These are phyloP conservation scores for Striga hermonthica DNA, from an alignment of 305 asterid genomes.

Conservation along the genomic window DNA sequence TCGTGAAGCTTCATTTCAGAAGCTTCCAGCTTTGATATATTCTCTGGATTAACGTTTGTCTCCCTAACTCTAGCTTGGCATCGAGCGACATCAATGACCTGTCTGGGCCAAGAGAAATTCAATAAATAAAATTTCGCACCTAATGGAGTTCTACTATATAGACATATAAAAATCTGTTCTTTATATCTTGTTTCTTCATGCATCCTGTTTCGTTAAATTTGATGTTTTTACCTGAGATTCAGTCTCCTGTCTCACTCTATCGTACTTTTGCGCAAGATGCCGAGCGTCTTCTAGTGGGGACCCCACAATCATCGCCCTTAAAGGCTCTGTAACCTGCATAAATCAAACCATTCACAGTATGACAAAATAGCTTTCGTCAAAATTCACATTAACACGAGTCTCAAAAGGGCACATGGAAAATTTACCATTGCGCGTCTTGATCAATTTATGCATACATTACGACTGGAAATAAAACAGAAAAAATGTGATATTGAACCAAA, in stretches of 20 bases:
- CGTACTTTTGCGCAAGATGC: slow-evolving; percentile 59
- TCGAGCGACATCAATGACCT: slow-evolving; percentile 67
- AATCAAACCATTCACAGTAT: background rate
- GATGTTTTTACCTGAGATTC: slow-evolving; percentile 60
- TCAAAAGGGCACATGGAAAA: slow-evolving; percentile 4
- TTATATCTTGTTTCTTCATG: too few relatives aligned
- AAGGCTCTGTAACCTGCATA: slow-evolving; percentile 61
- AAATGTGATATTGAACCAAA: background rate
- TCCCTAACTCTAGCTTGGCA: slow-evolving; percentile 58
- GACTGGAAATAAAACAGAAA: background rate
- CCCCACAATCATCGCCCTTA: slow-evolving; percentile 63
- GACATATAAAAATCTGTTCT: background rate
- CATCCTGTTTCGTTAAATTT: too few relatives aligned
- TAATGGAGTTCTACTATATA: background rate
- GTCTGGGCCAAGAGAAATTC: slow-evolving; percentile 34
- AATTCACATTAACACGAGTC: too few relatives aligned
- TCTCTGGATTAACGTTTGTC: slow-evolving; percentile 44
- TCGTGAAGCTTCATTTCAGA: slow-evolving; percentile 60
- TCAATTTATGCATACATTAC: too few relatives aligned
- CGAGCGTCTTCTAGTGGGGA: slow-evolving; percentile 69
- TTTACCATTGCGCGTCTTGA: slow-evolving; percentile 1
- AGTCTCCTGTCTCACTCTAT: slow-evolving; percentile 59
- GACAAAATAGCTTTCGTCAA: too few relatives aligned
- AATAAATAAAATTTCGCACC: background rate
- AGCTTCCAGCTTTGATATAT: slow-evolving; percentile 48